Percentiles rank a stretch among this genome's conserved stretches.
phyloP scores from a whole-genome alignment of 306 rosid genomes.

The Prunus dulcis region DNA sequence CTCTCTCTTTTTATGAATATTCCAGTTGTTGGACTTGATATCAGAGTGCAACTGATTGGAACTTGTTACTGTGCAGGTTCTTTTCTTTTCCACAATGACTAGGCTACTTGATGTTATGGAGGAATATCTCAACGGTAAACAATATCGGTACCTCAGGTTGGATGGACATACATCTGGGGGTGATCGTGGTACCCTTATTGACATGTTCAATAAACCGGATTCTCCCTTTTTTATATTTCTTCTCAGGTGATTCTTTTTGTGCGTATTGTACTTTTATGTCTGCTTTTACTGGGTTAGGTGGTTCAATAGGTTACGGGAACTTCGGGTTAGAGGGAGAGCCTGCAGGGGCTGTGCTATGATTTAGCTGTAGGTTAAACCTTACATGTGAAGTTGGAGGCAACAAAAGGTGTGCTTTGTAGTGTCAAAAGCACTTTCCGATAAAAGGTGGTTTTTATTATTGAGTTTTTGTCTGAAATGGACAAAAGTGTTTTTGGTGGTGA shows the following conservation, averaged over 20 bases:
- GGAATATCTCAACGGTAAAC: slow-evolving; percentile 82
- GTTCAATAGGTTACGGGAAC: background rate
- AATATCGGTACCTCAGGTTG: slow-evolving; percentile 84
- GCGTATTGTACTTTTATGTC: background rate
- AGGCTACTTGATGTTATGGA: slow-evolving; percentile 99
- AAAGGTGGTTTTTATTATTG: background rate
- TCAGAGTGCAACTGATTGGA: slow-evolving; percentile 5
- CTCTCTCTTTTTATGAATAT: background rate
- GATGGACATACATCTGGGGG: slow-evolving; percentile 98
- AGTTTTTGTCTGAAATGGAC: background rate
- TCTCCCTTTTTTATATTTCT: slow-evolving; percentile 92
- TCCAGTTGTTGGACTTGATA: slow-evolving; percentile 10
- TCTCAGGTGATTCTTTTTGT: slow-evolving; percentile 58
- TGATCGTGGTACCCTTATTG: slow-evolving; percentile 98
- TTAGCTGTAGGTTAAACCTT: background rate
- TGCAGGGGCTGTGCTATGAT: background rate
- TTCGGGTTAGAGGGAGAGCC: background rate
- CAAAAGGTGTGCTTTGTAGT: background rate
- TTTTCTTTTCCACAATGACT: slow-evolving; percentile 99
- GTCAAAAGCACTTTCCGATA: background rate
- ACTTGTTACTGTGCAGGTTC: slow-evolving; percentile 60
- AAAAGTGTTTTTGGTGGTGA: background rate
- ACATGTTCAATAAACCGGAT: slow-evolving; percentile 58
- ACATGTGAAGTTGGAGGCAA: background rate
- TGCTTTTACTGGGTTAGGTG: background rate